phyloP scores from a whole-genome alignment of 257 asterid genomes.

The Craterostigma plantagineum region DNA sequence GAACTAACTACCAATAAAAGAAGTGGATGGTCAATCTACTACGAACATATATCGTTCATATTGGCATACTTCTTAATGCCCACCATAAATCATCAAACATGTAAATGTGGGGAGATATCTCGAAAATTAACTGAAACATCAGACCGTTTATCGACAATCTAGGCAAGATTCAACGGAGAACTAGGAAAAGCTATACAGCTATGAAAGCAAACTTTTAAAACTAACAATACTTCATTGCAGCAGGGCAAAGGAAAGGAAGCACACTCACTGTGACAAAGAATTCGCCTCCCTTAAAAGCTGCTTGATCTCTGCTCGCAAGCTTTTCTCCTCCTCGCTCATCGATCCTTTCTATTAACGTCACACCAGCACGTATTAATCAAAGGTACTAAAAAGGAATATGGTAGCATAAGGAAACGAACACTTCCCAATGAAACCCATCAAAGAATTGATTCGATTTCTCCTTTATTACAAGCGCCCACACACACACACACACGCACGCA shows the following conservation, averaged over 20 bases:
- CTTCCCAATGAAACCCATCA: conserved; percentile 1
- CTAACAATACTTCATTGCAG: no score
- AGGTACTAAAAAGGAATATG: background rate
- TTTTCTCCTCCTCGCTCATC: conserved; percentile 18
- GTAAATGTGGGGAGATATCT: no score
- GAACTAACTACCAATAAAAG: no score
- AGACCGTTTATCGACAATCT: no score
- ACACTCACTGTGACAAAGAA: conserved; percentile 52
- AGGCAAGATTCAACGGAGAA: background rate
- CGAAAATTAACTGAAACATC: no score
- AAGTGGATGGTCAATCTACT: no score
- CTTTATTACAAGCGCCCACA: no score
- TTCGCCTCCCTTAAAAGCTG: conserved; percentile 66
- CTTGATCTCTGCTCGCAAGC: conserved; percentile 51
- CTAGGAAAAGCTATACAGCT: background rate
- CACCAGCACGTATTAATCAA: conserved; percentile 6
- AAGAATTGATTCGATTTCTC: background rate
- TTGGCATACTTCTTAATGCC: no score
- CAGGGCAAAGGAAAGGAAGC: background rate
- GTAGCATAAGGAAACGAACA: background rate
- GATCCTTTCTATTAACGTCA: conserved; percentile 29
- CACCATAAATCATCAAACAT: no score
- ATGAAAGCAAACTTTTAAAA: background rate
- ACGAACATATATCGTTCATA: no score
- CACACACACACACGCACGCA: no score